These are phyloP conservation scores for Didymella exigua DNA, from an alignment of 2,329 filamentous ascomycete species.

Conservation along the genomic window DNA sequence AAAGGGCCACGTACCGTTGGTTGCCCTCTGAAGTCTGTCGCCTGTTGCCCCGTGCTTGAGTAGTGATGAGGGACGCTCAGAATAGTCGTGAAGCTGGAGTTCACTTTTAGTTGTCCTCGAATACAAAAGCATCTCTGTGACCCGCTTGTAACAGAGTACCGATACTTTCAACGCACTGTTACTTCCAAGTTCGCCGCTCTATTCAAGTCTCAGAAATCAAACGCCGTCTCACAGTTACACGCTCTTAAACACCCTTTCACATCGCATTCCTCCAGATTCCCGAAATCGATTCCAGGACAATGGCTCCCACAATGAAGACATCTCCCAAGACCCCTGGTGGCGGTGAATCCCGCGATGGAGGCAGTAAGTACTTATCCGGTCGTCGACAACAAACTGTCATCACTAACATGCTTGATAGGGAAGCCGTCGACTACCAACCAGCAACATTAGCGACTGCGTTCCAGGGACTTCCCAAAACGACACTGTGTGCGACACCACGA, in stretches of 20 bases:
- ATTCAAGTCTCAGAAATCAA: constrained; percentile 30
- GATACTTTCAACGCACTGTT: constrained; percentile 27
- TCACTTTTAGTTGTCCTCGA: constrained; percentile 18
- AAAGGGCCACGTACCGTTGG: constrained; percentile 40
- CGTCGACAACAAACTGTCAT: background rate
- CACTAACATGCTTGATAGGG: constrained; percentile 21
- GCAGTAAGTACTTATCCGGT: constrained; percentile 23
- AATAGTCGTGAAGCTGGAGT: constrained; percentile 20
- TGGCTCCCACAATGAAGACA: constrained; percentile 20
- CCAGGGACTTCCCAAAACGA: constrained; percentile 9
- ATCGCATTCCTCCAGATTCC: constrained; percentile 8
- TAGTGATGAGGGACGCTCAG: constrained; percentile 28
- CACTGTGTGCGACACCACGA: constrained; percentile 10
- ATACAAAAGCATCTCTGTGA: constrained; percentile 30
- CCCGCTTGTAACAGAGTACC: constrained; percentile 27
- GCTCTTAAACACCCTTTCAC: constrained; percentile 23
- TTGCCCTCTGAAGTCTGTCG: constrained; percentile 40
- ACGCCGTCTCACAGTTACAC: constrained; percentile 22
- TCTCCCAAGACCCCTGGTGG: constrained; percentile 18
- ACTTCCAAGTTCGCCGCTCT: constrained; percentile 20
- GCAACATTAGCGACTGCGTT: constrained; percentile 25
- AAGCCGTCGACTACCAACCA: constrained; percentile 18
- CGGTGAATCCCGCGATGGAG: constrained; percentile 27
- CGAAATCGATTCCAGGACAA: constrained; percentile 15
- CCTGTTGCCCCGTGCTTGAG: constrained; percentile 35